phyloP scores from a whole-genome alignment of 148 eudicot species.

The Rhododendron ferrugineum region DNA sequence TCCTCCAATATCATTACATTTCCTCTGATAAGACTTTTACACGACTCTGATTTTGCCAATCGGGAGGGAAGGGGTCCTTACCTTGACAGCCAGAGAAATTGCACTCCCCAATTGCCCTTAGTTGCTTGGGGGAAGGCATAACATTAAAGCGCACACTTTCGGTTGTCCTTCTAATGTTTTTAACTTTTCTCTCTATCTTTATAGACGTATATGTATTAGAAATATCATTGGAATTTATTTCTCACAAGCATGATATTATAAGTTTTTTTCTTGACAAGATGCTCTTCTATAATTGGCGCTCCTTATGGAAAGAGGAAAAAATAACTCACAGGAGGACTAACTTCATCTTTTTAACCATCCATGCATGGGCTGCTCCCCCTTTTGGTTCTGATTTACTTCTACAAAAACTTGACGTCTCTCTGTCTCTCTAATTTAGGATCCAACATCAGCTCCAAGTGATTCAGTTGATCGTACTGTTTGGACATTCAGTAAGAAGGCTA shows the following conservation, averaged over 20 bases:
- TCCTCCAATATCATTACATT: not conserved
- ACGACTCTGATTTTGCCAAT: not conserved
- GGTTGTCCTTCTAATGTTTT: not conserved
- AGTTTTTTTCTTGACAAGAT: not conserved
- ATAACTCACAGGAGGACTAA: not conserved
- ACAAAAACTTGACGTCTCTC: not conserved
- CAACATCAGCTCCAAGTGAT: conserved; percentile 59
- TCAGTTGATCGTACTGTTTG: conserved; percentile 73
- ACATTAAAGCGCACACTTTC: not conserved
- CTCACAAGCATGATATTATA: not conserved
- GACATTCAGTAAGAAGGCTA: conserved; percentile 79
- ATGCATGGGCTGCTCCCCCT: not conserved
- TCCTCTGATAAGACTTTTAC: not conserved
- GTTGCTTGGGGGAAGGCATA: not conserved
- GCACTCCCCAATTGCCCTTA: not conserved
- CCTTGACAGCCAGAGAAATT: not conserved
- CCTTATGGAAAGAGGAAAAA: not conserved
- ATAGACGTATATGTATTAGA: not conserved
- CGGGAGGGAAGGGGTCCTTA: not conserved
- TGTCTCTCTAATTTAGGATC: conserved; percentile 49
- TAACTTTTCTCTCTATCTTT: not conserved
- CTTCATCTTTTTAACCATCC: not conserved
- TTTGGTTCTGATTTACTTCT: not conserved
- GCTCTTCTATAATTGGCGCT: not conserved
- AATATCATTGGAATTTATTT: not conserved